Conservation (phyloP, 2,329 filamentous ascomycete species). For the Fusarium equiseti region DNA sequence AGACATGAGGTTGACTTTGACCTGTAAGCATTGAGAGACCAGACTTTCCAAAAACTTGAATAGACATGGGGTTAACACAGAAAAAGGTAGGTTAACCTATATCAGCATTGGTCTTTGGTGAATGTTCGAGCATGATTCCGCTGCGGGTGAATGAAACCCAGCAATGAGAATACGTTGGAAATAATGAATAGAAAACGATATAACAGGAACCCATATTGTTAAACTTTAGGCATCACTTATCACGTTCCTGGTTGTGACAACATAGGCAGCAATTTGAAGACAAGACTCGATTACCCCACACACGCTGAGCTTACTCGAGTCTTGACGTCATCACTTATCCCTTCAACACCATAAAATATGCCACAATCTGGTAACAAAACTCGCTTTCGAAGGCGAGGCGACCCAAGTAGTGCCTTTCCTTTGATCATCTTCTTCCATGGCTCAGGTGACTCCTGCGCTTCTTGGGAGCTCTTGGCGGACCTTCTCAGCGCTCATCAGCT, state of each 20-base stretch:
- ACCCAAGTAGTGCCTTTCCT: not conserved
- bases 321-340: not conserved
- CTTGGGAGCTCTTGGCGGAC: conserved; percentile 25
- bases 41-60: too few relatives aligned
- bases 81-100: not conserved
- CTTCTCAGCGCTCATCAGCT: conserved; percentile 19
- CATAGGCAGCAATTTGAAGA: not conserved
- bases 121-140: not conserved
- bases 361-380: not conserved
- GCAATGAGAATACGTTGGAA: too few relatives aligned
- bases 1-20: not conserved
- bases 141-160: too few relatives aligned
- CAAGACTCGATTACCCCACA: not conserved
- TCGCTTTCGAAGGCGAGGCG: not conserved
- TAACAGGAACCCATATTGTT: not conserved
- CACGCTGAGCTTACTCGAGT: not conserved
- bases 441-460: conserved; percentile 37
- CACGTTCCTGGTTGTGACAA: not conserved
- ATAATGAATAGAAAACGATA: too few relatives aligned
- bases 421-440: conserved; percentile 40
- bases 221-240: not conserved
- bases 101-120: not conserved
- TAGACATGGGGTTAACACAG: too few relatives aligned
- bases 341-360: not conserved
- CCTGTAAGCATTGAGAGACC: too few relatives aligned